Evolutionary conservation across 2,329 filamentous ascomycete species (phyloP).

Genomic region (Paraphaeosphaeria sporulosa): DNA sequence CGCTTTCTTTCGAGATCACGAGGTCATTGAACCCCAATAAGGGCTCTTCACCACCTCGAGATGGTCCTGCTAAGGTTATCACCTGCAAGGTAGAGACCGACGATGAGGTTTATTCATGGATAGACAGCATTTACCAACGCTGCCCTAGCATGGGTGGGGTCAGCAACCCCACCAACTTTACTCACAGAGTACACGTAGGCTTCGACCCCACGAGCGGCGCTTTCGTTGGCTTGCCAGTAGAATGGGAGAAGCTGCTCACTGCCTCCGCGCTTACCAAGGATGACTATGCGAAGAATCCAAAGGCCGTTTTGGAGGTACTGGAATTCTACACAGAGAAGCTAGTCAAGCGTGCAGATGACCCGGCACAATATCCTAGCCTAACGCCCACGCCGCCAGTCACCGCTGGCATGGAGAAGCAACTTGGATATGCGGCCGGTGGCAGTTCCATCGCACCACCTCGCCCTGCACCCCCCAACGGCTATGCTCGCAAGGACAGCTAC

Average conservation of each 20-base stretch:
- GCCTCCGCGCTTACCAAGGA: constrained; percentile 98
- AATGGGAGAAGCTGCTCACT: constrained; percentile 97
- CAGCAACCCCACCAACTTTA: constrained; percentile 98
- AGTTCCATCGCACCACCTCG: constrained; percentile 58
- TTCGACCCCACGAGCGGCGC: constrained; percentile 95
- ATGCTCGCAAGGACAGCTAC: constrained; percentile 57
- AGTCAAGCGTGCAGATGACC: constrained; percentile 76
- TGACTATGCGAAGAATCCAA: constrained; percentile 95
- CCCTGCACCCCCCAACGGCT: constrained; percentile 53
- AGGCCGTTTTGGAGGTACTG: constrained; percentile 73
- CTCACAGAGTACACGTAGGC: constrained; percentile 94
- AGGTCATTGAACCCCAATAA: constrained; percentile 66
- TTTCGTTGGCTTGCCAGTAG: constrained; percentile 90
- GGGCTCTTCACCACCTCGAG: constrained; percentile 75
- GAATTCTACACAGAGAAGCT: constrained; percentile 85
- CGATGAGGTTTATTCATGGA: constrained; percentile 98
- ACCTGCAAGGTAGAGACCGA: constrained; percentile 95
- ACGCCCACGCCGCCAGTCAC: constrained; percentile 70
- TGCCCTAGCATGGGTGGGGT: constrained; percentile 98
- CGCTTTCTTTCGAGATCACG: constrained; percentile 93
- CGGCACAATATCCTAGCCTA: constrained; percentile 71
- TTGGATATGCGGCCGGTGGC: constrained; percentile 55
- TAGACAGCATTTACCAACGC: constrained; percentile 95
- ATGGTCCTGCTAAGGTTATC: constrained; percentile 81
- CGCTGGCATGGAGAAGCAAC: constrained; percentile 55